These are phyloP conservation scores for Laetiporus sulphureus DNA, from an alignment of 1,284 basidiomycete genomes.

Conservation along the genomic window DNA sequence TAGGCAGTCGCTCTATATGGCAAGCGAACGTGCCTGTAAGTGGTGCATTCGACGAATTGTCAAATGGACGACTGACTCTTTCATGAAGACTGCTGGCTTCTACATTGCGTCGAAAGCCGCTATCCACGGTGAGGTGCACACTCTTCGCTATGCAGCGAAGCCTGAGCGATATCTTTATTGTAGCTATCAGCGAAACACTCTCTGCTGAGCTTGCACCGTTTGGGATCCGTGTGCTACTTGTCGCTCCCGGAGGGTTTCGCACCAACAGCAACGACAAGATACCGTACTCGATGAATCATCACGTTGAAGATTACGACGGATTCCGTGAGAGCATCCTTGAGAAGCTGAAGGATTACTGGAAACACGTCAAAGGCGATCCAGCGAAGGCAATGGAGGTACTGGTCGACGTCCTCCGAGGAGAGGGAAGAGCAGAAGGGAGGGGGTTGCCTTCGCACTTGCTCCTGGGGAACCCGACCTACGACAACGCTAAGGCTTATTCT, in stretches of 20 bases:
- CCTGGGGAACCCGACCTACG: constrained; percentile 25
- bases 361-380: constrained; percentile 41
- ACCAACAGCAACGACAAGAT: constrained; percentile 13
- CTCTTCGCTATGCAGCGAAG: too few relatives aligned
- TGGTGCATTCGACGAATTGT: neutral
- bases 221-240: constrained; percentile 17
- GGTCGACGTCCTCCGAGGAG: constrained; percentile 45
- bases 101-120: neutral
- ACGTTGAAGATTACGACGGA: constrained; percentile 30
- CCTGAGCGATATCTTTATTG: too few relatives aligned
- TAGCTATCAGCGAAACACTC: constrained; percentile 18
- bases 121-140: neutral
- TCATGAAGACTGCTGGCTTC: neutral
- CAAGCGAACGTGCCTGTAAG: constrained; percentile 9
- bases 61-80: neutral
- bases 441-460: constrained; percentile 19
- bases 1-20: constrained; percentile 30
- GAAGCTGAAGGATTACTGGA: constrained; percentile 27
- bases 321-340: constrained; percentile 24
- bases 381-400: constrained; percentile 43
- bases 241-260: constrained; percentile 18
- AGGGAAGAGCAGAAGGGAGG: constrained; percentile 18
- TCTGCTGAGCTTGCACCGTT: constrained; percentile 17
- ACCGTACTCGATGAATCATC: neutral
- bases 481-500: constrained; percentile 22